Evolutionary conservation across 2,329 filamentous ascomycete genomes (phyloP).

Genomic region (Ampelomyces quisqualis): DNA sequence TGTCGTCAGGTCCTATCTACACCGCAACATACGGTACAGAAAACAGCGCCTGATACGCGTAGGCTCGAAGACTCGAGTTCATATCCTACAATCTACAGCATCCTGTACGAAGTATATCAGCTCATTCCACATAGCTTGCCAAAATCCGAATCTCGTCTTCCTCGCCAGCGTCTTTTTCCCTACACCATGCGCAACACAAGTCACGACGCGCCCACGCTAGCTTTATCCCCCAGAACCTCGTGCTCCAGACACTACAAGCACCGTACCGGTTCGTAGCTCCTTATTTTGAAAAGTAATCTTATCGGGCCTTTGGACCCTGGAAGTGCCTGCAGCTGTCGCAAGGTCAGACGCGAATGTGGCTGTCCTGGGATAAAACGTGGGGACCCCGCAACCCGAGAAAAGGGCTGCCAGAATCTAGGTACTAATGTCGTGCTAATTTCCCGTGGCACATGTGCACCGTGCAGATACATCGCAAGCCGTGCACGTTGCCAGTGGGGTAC

Average conservation of each 20-base stretch:
- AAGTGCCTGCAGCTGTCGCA: neutral
- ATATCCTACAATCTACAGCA: too few relatives aligned
- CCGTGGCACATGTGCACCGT: neutral
- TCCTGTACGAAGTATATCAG: too few relatives aligned
- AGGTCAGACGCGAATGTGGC: too few relatives aligned
- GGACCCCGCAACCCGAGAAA: slow-evolving; percentile 5
- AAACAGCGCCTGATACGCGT: too few relatives aligned
- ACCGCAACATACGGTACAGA: too few relatives aligned
- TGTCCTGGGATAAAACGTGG: slow-evolving; percentile 1
- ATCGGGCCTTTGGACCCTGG: neutral
- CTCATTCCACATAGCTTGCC: too few relatives aligned
- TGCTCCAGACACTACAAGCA: neutral
- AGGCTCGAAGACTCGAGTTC: too few relatives aligned
- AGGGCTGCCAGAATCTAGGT: slow-evolving; percentile 2
- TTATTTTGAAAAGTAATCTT: neutral
- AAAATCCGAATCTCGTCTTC: slow-evolving; percentile 2
- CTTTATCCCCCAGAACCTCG: neutral
- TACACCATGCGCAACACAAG: neutral
- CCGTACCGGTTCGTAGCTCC: neutral
- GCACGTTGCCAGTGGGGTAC: slow-evolving; percentile 10
- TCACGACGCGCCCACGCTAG: neutral
- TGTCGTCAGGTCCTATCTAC: too few relatives aligned
- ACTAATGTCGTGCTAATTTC: neutral
- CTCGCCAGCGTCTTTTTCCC: slow-evolving; percentile 2
- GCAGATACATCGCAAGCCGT: neutral